phyloP scores from a whole-genome alignment of 305 asterid species.

The Fraxinus xanthoxyloides region DNA sequence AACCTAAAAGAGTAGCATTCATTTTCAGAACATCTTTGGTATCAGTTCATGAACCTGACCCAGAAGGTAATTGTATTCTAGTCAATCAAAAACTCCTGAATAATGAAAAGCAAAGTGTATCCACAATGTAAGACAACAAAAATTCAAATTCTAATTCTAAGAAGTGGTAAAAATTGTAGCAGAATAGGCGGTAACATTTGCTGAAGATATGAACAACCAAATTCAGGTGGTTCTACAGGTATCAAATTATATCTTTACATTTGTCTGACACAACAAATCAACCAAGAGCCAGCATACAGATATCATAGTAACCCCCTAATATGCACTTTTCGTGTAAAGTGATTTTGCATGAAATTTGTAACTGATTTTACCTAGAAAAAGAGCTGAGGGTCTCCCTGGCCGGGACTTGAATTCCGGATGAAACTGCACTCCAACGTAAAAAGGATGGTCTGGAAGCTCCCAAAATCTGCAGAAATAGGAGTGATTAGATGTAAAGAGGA shows the following conservation, averaged over 20 bases:
- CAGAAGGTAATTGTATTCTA: too few relatives aligned
- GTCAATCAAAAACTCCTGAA: too few relatives aligned
- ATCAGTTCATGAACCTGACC: too few relatives aligned
- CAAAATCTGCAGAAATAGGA: conserved; percentile 53
- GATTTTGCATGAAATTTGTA: neutral
- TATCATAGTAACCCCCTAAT: neutral
- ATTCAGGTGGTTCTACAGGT: neutral
- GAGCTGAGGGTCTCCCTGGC: conserved; percentile 89
- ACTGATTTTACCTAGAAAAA: conserved; percentile 58
- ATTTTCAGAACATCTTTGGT: too few relatives aligned
- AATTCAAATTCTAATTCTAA: neutral
- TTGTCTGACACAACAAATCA: neutral
- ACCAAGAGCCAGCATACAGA: conserved; percentile 1
- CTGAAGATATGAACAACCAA: neutral
- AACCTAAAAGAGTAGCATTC: too few relatives aligned
- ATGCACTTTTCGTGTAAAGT: neutral
- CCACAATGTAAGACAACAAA: neutral
- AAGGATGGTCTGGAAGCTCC: conserved; percentile 81
- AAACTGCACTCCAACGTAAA: conserved; percentile 89
- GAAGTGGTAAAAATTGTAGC: neutral
- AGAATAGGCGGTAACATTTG: neutral
- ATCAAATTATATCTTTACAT: neutral
- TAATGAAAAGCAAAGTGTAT: neutral
- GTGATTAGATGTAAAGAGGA: conserved; percentile 14
- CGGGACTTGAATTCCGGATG: conserved; percentile 97